Base-by-base conservation (phyloP, 352 stramenopile genomes). In the Phytophthora quininea region DNA sequence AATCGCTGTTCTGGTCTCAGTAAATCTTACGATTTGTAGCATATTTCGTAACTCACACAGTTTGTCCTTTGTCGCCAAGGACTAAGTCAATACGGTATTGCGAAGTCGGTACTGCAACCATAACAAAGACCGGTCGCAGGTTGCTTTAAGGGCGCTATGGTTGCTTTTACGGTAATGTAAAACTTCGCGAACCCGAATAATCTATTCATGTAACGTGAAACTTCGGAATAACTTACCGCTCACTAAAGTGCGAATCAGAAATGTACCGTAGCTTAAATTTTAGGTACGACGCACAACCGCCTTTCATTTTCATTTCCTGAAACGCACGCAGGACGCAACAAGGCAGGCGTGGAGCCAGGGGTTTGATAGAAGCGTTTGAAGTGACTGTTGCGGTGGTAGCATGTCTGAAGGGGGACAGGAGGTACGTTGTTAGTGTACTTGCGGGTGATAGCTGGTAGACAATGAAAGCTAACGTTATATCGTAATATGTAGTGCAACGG, bases 81-180 rank as follows among this genome's bases (percentile, higher is more conserved):
- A n/a, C n/a, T n/a, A n/a, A n/a, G n/a, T n/a, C n/a, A n/a, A n/a
- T n/a, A n/a, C n/a, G n/a, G n/a, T n/a, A n/a, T n/a, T n/a, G n/a
- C 35, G 35, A 40, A 40, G 35, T 40, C 43, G 43, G 32, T 71
- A 62, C 45, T 47, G 61, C 46, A 62, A 68, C 53, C 61, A 49
- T 49, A 49, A 49, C 43, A 49, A 30, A 49, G 43, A 30, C 43
- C 43, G 5, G 43, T 27, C 14, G 14, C 14, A n/a, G 43, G 40
- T 49, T 29, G 43, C 14, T 49, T 49, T 49, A 49, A 49, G 43
- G 43, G 43, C 40, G 4, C 29, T 49, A 49, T 49, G 43, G 43
- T 49, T 49, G 43, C 43, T 49, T 49, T 49, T 27, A 29, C 43
- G 14, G 43, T 15, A 49, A 49, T 11, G 43, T 49, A n/a, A 49